Evolutionary conservation across 2,329 filamentous ascomycete species (phyloP).

Genomic region (Fusarium ramigenum): DNA sequence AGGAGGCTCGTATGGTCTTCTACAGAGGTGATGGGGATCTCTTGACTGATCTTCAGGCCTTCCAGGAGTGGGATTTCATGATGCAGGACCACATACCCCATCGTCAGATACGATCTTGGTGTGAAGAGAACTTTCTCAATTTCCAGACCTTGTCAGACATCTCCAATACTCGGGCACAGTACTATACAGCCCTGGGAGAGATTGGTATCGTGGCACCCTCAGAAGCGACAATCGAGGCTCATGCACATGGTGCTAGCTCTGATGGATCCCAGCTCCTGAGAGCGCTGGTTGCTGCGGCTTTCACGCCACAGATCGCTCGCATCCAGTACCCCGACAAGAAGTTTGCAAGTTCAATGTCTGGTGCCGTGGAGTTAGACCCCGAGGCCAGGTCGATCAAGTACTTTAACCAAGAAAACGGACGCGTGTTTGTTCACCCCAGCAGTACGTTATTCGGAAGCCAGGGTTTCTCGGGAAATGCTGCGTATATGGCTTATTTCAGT

Average conservation of each 20-base stretch:
- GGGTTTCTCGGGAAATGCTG: conserved; percentile 76
- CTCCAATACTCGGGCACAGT: conserved; percentile 84
- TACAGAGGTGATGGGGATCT: conserved; percentile 84
- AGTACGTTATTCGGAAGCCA: conserved; percentile 88
- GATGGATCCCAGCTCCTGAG: conserved; percentile 65
- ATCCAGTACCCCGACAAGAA: conserved; percentile 97
- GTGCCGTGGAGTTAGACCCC: conserved; percentile 91
- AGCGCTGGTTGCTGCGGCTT: conserved; percentile 76
- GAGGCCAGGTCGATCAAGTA: conserved; percentile 94
- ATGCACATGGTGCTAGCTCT: conserved; percentile 26
- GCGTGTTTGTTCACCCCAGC: conserved; percentile 92
- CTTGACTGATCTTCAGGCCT: conserved; percentile 85
- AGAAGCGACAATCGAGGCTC: conserved; percentile 45
- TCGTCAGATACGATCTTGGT: conserved; percentile 77
- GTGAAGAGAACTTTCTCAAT: conserved; percentile 85
- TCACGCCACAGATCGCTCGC: conserved; percentile 86
- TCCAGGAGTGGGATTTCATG: conserved; percentile 81
- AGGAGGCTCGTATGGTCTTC: conserved; percentile 79
- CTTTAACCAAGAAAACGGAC: conserved; percentile 83
- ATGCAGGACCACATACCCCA: conserved; percentile 65
- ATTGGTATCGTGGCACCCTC: conserved; percentile 75
- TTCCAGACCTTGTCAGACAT: conserved; percentile 89
- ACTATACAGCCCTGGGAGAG: conserved; percentile 85
- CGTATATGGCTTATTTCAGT: conserved; percentile 88
- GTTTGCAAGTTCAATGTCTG: conserved; percentile 85